These are phyloP conservation scores for Paramecium sonneborni DNA, from an alignment of 73 alveolate species.

Conservation along the genomic window DNA sequence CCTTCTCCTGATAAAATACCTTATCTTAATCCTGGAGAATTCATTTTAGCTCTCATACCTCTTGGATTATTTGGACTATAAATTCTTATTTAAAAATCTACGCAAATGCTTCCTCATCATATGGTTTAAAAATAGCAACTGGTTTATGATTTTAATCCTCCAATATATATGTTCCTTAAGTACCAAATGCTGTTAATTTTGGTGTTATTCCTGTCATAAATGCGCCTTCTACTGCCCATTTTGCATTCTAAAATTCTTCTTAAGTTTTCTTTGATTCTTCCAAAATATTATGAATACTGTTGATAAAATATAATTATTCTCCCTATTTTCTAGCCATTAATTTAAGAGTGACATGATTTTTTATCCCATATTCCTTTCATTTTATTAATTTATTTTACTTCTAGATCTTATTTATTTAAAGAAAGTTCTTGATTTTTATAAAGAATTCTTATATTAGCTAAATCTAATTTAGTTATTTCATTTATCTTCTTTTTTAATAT, in stretches of 20 bases:
- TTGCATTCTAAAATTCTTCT: not conserved
- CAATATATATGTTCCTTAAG: constrained; percentile 94
- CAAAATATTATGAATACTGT: not conserved
- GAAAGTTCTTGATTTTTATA: constrained; percentile 1
- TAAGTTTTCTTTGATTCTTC: not conserved
- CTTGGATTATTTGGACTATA: constrained; percentile 94
- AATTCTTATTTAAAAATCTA: not conserved
- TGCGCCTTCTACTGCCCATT: constrained; percentile 66
- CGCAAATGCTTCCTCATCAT: constrained; percentile 98
- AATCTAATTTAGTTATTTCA: constrained; percentile 38
- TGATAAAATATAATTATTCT: not conserved
- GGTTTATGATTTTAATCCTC: constrained; percentile 74
- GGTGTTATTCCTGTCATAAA: constrained; percentile 90
- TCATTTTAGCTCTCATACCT: constrained; percentile 89
- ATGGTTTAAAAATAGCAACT: constrained; percentile 94
- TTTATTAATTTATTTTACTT: not conserved
- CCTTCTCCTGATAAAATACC: constrained; percentile 98
- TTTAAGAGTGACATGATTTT: not conserved
- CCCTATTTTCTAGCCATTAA: not conserved
- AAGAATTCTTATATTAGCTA: not conserved
- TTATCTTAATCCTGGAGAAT: constrained; percentile 82
- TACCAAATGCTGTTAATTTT: constrained; percentile 93
- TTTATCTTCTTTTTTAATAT: constrained; percentile 11
- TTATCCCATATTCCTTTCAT: not conserved
- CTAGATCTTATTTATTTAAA: not conserved